Evolutionary conservation across 768 basidiomycete genomes (phyloP).

Genomic region (Boletus vermiculosoides): DNA sequence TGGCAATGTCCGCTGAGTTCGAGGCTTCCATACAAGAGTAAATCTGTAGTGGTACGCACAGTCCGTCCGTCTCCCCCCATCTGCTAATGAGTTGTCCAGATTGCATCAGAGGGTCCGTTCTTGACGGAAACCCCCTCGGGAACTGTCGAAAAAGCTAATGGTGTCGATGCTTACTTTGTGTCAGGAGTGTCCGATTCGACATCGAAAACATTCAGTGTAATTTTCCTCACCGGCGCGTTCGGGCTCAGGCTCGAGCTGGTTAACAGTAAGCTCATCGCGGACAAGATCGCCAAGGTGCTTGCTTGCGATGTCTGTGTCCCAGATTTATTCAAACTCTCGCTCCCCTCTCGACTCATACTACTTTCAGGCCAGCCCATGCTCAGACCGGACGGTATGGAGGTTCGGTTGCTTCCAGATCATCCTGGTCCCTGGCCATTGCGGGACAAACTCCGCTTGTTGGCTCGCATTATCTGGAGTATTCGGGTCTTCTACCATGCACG

Average conservation of each 20-base stretch:
- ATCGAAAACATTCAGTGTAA: slow-evolving; percentile 36
- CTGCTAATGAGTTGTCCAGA: slow-evolving; percentile 8
- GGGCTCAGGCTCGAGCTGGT: slow-evolving; percentile 52
- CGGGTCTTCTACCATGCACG: slow-evolving; percentile 23
- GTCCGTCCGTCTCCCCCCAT: not conserved
- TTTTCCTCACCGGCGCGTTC: slow-evolving; percentile 58
- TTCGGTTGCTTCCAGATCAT: slow-evolving; percentile 28
- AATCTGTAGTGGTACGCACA: not conserved
- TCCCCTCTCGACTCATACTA: not conserved
- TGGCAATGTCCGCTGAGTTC: too few relatives aligned
- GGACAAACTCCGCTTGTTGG: slow-evolving; percentile 18
- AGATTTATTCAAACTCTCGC: slow-evolving; percentile 43
- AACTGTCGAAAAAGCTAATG: slow-evolving; percentile 33
- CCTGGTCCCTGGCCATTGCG: slow-evolving; percentile 24
- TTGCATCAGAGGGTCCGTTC: slow-evolving; percentile 42
- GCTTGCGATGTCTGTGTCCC: slow-evolving; percentile 64
- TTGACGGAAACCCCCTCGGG: slow-evolving; percentile 50
- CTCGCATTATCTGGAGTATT: slow-evolving; percentile 21
- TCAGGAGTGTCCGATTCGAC: slow-evolving; percentile 15
- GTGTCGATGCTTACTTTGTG: slow-evolving; percentile 42
- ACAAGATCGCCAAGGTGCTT: slow-evolving; percentile 46
- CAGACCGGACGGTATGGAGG: slow-evolving; percentile 26
- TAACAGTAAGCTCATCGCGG: slow-evolving; percentile 58
- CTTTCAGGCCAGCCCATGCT: slow-evolving; percentile 31
- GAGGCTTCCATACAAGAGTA: not conserved